A percentile compares a stretch with the other conserved stretches of the same genome.
These are phyloP conservation scores for Phytophthora sojae DNA, from an alignment of 352 stramenopile genomes.

Conservation along the genomic window DNA sequence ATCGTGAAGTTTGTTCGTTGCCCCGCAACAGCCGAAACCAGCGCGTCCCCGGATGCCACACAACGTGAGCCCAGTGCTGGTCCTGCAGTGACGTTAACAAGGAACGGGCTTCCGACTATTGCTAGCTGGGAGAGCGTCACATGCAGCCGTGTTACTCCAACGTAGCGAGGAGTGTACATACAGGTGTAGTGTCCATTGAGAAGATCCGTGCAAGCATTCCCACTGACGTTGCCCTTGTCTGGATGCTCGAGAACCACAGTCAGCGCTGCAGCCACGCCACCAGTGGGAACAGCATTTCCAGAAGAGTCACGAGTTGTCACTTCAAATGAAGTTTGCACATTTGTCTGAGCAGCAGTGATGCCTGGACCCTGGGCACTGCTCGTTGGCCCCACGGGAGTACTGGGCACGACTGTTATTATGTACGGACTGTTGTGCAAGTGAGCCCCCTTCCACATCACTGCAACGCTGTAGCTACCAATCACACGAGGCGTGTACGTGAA, in stretches of 20 bases:
- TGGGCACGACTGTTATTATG: constrained; percentile 55
- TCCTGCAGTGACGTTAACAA: constrained; percentile 53
- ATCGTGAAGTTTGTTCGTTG: constrained; percentile 56
- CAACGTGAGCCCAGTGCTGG: constrained; percentile 56
- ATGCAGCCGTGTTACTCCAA: constrained; percentile 48
- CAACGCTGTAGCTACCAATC: constrained; percentile 54
- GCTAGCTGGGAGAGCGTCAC: constrained; percentile 32
- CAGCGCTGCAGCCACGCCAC: constrained; percentile 46
- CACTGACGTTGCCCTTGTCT: constrained; percentile 46
- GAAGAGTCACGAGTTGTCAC: constrained; percentile 66
- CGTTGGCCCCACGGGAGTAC: constrained; percentile 46
- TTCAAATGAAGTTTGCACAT: constrained; percentile 66
- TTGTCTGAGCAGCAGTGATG: constrained; percentile 50
- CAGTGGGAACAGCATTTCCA: constrained; percentile 54
- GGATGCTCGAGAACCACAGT: constrained; percentile 48
- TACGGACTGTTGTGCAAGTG: constrained; percentile 77
- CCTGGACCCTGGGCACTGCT: constrained; percentile 53
- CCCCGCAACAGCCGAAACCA: constrained; percentile 67
- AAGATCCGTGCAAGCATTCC: constrained; percentile 54
- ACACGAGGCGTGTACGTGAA: constrained; percentile 58
- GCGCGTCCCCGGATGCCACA: constrained; percentile 46
- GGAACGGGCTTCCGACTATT: constrained; percentile 63
- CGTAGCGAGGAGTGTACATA: constrained; percentile 61
- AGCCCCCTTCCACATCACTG: constrained; percentile 45
- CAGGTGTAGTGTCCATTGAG: constrained; percentile 70